Percentiles rank a stretch among this genome's conserved stretches.
Conservation (phyloP, 2,329 filamentous ascomycete species). For the Orbilia blumenaviensis region DNA sequence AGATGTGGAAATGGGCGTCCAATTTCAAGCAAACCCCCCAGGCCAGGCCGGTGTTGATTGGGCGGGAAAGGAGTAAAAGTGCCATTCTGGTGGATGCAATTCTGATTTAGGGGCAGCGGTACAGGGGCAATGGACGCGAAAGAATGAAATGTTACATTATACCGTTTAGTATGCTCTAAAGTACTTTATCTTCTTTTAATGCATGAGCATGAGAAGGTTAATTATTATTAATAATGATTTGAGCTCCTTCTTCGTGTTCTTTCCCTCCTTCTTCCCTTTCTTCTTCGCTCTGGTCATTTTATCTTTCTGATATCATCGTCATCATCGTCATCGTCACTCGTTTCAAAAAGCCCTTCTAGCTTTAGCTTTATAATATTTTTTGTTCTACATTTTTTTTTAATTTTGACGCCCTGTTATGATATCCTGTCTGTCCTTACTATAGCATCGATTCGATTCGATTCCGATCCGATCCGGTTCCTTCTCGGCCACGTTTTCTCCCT, state of each 20-base stretch:
- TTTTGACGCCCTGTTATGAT: conserved; percentile 1
- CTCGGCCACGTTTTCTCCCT: background rate
- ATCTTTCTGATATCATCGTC: background rate
- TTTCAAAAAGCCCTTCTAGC: too few species aligned
- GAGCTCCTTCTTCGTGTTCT: conserved; percentile 5
- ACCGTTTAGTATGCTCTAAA: too few species aligned
- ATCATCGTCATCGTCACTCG: too few species aligned
- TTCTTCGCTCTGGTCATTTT: background rate
- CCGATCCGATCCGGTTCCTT: too few species aligned
- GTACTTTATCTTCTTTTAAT: too few species aligned
- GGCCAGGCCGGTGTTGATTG: background rate
- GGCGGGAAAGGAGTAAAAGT: background rate
- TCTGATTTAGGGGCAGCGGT: background rate
- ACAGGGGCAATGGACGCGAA: background rate
- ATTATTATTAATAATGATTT: conserved; percentile 15
- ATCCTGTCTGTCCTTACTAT: background rate
- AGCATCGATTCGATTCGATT: too few species aligned
- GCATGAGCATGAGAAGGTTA: background rate
- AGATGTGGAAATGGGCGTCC: conserved; percentile 11
- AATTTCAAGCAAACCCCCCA: conserved; percentile 4
- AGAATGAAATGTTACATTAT: background rate
- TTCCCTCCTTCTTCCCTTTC: background rate
- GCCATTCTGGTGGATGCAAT: background rate
- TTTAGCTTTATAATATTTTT: too few species aligned
- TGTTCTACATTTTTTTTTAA: too few species aligned